Percentiles rank a stretch among this genome's conserved stretches.
phyloP scores from a whole-genome alignment of 768 basidiomycete species.

The Rhizopogon salebrosus region DNA sequence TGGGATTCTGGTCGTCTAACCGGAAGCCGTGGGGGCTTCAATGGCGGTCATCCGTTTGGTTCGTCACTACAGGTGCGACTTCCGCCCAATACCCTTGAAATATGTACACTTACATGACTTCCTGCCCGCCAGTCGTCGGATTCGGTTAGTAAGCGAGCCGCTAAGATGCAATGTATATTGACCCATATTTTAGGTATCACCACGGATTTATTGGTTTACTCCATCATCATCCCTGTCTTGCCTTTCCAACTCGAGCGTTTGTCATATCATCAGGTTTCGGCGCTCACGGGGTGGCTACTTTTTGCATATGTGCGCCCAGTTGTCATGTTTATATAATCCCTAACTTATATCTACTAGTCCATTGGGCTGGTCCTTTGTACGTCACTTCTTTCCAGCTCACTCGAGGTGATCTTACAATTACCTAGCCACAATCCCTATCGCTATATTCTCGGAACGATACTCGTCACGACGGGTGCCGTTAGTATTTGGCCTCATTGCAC shows the following conservation, averaged over 20 bases:
- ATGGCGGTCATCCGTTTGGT: constrained; percentile 58
- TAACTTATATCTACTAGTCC: constrained; percentile 34
- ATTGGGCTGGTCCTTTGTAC: constrained; percentile 50
- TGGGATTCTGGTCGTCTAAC: background rate
- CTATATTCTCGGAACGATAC: constrained; percentile 49
- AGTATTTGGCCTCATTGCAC: constrained; percentile 42
- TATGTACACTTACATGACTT: constrained; percentile 1
- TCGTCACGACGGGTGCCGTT: constrained; percentile 43
- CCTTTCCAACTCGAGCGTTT: constrained; percentile 56
- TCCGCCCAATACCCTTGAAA: no score
- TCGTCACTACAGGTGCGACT: constrained; percentile 40
- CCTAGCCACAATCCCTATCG: constrained; percentile 52
- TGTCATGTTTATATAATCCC: background rate
- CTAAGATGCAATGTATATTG: background rate
- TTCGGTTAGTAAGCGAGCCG: constrained; percentile 32
- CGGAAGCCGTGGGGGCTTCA: constrained; percentile 38
- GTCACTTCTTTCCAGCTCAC: constrained; percentile 10
- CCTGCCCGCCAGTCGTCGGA: constrained; percentile 34
- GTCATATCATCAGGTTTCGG: constrained; percentile 40
- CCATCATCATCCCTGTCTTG: constrained; percentile 57
- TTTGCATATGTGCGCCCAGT: constrained; percentile 46
- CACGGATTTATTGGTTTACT: constrained; percentile 56
- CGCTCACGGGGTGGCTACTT: constrained; percentile 54
- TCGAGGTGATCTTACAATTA: constrained; percentile 1
- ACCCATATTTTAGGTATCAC: constrained; percentile 25